phyloP scores from a whole-genome alignment of 306 rosid species.

The Echinosophora koreensis region DNA sequence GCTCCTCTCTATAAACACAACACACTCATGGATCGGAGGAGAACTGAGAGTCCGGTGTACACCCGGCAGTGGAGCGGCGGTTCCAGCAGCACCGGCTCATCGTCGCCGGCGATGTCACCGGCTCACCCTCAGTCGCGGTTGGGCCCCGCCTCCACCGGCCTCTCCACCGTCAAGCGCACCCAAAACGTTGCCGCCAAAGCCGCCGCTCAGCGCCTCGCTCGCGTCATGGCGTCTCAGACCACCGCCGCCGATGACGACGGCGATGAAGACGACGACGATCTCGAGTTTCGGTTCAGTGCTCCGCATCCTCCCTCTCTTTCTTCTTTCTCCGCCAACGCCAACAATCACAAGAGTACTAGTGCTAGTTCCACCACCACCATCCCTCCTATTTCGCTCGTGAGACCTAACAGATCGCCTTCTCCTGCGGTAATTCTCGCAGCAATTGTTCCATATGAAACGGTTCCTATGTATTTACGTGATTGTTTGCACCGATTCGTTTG shows the following conservation, averaged over 20 bases:
- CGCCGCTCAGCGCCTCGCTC: conserved; percentile 96
- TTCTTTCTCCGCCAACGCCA: conserved; percentile 54
- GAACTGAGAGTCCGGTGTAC: conserved; percentile 76
- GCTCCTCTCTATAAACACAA: conserved; percentile 8
- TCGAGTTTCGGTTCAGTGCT: conserved; percentile 65
- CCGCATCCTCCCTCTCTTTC: conserved; percentile 60
- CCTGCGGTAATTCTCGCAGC: conserved; percentile 90
- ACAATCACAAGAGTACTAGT: conserved; percentile 38
- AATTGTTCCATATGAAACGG: neutral
- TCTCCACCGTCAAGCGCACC: conserved; percentile 86
- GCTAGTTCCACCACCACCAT: conserved; percentile 41
- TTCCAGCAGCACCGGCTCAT: conserved; percentile 85
- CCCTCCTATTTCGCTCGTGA: conserved; percentile 69
- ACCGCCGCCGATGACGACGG: conserved; percentile 61
- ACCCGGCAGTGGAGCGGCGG: conserved; percentile 89
- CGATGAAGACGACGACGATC: conserved; percentile 79
- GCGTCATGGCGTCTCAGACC: conserved; percentile 93
- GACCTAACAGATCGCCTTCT: conserved; percentile 95
- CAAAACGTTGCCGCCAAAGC: conserved; percentile 94
- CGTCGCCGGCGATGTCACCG: conserved; percentile 90
- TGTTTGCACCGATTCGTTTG: conserved; percentile 21
- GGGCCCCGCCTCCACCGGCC: conserved; percentile 54
- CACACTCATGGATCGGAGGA: conserved; percentile 74
- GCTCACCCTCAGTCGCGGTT: conserved; percentile 85
- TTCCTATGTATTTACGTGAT: conserved; percentile 15